These are phyloP conservation scores for Cornus suecica DNA, from an alignment of 148 eudicot species.

Conservation along the genomic window DNA sequence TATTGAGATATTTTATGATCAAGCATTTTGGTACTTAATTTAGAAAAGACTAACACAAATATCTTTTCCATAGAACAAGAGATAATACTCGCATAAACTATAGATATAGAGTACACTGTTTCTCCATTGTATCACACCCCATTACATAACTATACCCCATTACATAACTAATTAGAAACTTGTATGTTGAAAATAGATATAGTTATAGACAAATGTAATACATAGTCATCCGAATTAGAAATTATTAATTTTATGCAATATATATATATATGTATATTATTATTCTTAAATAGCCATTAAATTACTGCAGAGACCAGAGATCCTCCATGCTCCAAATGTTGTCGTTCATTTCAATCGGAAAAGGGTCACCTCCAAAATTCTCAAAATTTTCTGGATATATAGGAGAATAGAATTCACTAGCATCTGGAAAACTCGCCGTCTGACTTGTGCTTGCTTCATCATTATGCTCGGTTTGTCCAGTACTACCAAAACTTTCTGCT, in stretches of 20 bases:
- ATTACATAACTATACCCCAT: too few relatives aligned
- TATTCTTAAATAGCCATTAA: constrained; percentile 35
- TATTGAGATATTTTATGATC: neutral
- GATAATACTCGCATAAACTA: too few relatives aligned
- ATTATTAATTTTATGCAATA: too few relatives aligned
- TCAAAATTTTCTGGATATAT: constrained; percentile 14
- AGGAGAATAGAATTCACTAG: constrained; percentile 8
- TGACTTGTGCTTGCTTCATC: constrained; percentile 28
- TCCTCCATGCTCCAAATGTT: constrained; percentile 50
- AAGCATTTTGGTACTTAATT: too few relatives aligned
- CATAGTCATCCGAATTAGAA: neutral
- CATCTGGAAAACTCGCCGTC: constrained; percentile 5
- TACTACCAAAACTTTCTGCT: constrained; percentile 11
- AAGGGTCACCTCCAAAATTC: constrained; percentile 13
- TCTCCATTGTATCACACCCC: neutral
- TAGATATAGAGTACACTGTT: too few relatives aligned
- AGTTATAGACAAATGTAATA: neutral
- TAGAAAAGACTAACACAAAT: neutral
- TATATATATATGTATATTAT: constrained; percentile 1
- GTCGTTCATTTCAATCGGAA: constrained; percentile 27
- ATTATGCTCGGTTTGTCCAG: constrained; percentile 15
- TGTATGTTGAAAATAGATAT: neutral
- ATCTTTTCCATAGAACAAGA: neutral
- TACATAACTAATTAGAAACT: neutral
- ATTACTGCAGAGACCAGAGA: constrained; percentile 58